A percentile compares a stretch with the other conserved stretches of the same genome.
Conservation (phyloP, 148 eudicot genomes). For the Pouteria glomerata region DNA sequence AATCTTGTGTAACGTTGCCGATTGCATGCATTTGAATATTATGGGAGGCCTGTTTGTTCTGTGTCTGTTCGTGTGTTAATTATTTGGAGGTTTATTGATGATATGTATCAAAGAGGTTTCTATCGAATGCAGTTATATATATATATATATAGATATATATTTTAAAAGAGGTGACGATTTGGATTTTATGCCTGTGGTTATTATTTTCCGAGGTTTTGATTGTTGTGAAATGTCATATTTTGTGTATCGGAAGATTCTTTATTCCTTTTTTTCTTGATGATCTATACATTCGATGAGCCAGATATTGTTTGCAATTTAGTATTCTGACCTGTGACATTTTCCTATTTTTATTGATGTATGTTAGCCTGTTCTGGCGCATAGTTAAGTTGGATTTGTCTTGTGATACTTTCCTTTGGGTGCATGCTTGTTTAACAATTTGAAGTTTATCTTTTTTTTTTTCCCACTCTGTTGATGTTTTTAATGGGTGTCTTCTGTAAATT, state of each 20-base stretch:
- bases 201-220: background rate
- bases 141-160: no score
- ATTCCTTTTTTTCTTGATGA: background rate
- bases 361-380: background rate
- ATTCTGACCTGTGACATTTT: background rate
- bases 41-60: background rate
- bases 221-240: background rate
- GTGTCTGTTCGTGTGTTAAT: background rate
- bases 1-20: background rate
- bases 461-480: background rate
- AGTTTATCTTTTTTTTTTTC: no score
- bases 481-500: background rate
- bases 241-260: slow-evolving; percentile 5
- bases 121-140: background rate
- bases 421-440: no score
- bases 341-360: background rate
- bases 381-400: background rate
- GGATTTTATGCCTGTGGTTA: background rate
- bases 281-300: background rate
- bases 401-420: background rate
- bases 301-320: background rate
- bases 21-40: background rate
- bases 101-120: background rate
- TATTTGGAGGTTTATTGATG: background rate
- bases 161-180: background rate